These are phyloP conservation scores for Rhodomyrtus psidioides DNA, from an alignment of 441 rosid species.

Conservation along the genomic window DNA sequence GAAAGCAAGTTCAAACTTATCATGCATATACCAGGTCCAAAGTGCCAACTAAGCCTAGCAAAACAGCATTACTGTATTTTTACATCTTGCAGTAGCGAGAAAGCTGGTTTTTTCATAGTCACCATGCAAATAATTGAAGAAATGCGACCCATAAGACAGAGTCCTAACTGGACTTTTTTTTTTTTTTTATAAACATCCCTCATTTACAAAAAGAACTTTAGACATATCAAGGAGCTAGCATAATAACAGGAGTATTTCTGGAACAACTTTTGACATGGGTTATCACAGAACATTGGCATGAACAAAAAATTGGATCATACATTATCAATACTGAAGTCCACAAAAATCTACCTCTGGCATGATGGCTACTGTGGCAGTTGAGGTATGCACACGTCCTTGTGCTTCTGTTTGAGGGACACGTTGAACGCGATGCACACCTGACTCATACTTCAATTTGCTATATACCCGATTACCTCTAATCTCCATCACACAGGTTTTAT, in stretches of 20 bases:
- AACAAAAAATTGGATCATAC: not conserved
- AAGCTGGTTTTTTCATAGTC: not conserved
- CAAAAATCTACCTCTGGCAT: slow-evolving; percentile 73
- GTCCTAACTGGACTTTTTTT: not conserved
- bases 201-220: not conserved
- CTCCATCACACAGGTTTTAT: slow-evolving; percentile 91
- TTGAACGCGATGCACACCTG: slow-evolving; percentile 96
- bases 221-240: not conserved
- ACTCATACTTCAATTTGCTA: slow-evolving; percentile 90
- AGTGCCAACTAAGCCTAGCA: not conserved
- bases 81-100: not conserved
- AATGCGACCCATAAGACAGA: not conserved
- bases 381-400: slow-evolving; percentile 94
- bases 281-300: not conserved
- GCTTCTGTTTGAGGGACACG: slow-evolving; percentile 96
- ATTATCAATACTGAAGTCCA: not conserved
- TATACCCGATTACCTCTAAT: slow-evolving; percentile 77
- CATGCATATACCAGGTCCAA: not conserved
- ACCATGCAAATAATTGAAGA: not conserved
- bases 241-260: not conserved
- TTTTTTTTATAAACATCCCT: not conserved
- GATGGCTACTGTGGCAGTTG: slow-evolving; percentile 96
- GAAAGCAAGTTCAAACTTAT: not conserved
- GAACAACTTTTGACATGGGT: not conserved
- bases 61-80: not conserved